Conservation (phyloP, 2,329 filamentous ascomycete genomes). For the Neurospora sp. region DNA sequence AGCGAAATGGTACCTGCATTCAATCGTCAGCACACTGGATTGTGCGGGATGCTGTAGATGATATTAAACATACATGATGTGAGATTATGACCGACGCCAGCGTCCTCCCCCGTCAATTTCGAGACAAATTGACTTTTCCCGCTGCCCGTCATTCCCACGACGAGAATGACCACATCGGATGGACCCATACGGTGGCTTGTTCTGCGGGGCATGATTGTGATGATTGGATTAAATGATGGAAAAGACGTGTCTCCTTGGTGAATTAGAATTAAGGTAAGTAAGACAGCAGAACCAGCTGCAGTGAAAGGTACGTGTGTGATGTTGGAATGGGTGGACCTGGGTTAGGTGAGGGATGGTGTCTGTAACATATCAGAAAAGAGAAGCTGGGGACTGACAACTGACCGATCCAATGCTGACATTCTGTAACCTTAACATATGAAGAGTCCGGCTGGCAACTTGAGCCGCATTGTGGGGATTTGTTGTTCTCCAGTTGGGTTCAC, state of each 20-base stretch:
- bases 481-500: background rate
- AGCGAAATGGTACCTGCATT: background rate
- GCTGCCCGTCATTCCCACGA: conserved; percentile 1
- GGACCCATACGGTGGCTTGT: background rate
- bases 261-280: background rate
- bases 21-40: background rate
- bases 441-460: background rate
- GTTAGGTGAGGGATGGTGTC: background rate
- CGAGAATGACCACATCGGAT: background rate
- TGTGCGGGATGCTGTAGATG: background rate
- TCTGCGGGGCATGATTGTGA: background rate
- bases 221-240: background rate
- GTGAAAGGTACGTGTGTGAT: background rate
- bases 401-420: background rate
- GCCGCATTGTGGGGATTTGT: background rate
- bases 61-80: background rate
- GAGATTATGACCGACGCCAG: background rate
- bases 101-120: background rate
- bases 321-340: background rate
- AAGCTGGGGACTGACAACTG: background rate
- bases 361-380: background rate
- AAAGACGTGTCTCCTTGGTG: background rate
- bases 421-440: background rate
- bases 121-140: conserved; percentile 2
- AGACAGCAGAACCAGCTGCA: background rate